Evolutionary conservation across 768 basidiomycete genomes (phyloP).

Genomic region (Galerina marginata): DNA sequence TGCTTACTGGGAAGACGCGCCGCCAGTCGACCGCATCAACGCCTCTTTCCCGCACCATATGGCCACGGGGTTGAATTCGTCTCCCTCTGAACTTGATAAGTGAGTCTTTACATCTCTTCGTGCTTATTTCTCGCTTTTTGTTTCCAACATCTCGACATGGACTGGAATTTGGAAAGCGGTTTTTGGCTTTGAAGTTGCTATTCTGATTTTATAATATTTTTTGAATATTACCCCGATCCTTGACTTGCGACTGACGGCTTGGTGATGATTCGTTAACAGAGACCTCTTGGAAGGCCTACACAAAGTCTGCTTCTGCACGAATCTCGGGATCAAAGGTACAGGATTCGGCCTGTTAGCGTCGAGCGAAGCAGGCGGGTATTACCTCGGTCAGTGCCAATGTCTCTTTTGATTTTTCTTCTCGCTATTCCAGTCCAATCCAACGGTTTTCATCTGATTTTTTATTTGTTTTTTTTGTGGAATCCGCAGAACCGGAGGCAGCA

Average conservation of each 20-base stretch:
- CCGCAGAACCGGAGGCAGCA: slow-evolving; percentile 66
- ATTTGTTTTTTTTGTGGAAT: too few relatives aligned
- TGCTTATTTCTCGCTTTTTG: too few relatives aligned
- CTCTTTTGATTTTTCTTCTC: background rate
- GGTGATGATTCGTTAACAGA: slow-evolving; percentile 21
- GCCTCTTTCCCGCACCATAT: slow-evolving; percentile 50
- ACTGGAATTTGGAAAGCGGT: too few relatives aligned
- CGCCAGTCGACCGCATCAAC: slow-evolving; percentile 55
- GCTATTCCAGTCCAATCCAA: too few relatives aligned
- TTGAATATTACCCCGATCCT: too few relatives aligned
- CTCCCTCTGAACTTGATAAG: slow-evolving; percentile 43
- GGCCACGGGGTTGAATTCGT: slow-evolving; percentile 20
- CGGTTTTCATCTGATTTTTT: background rate
- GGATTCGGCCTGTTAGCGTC: slow-evolving; percentile 39
- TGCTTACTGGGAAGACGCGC: slow-evolving; percentile 52
- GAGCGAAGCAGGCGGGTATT: slow-evolving; percentile 42
- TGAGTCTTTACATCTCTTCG: slow-evolving; percentile 20
- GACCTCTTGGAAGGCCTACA: slow-evolving; percentile 43
- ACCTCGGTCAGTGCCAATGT: slow-evolving; percentile 43
- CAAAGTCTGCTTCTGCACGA: slow-evolving; percentile 51
- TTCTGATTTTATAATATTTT: too few relatives aligned
- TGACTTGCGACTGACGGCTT: too few relatives aligned
- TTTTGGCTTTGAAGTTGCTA: too few relatives aligned
- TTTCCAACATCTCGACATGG: too few relatives aligned
- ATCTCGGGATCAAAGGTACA: slow-evolving; percentile 43